Evolutionary conservation across 768 basidiomycete genomes (phyloP), one percentile per base, ranked within the genome.

Genomic region (Mycena capillaripes): DNA sequence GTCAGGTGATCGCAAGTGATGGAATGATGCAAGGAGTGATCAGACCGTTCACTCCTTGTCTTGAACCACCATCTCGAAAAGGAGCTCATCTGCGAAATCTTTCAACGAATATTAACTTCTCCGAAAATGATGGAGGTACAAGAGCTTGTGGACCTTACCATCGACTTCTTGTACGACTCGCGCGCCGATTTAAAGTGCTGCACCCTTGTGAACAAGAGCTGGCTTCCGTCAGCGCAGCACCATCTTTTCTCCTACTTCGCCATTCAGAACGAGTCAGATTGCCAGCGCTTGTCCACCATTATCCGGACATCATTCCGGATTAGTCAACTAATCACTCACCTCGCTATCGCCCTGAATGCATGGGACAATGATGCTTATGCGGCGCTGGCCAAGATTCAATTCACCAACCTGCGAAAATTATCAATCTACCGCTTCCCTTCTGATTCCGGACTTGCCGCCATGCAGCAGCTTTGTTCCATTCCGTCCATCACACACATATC

Each of bases 401-500:
- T 56, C 10, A 34, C n/a, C 55, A 56, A 56, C 23, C 32, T 56
- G 32, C 55, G 32, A 14, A 56, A 56, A 56, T 32, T 56, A 3
- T 56, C 55, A 21, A 23, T 56, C 30, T 56, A 56, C 32, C 55
- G 55, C 32, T 56, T 36, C 21, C 55, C 55, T n/a, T 32, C 32
- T 9, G 17, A 56, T 36, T 23, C 32, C 11, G 55, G 55, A 34
- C 55, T 56, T 34, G 32, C 17, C 32, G 32, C 29, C 21, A 29
- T 56, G 32, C 55, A 56, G 21, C n/a, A n/a, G 32, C 55, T 56
- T 7, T 56, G 55, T 23, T 21, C 55, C 29, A 2, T 56, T 3
- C 32, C 55, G 29, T 56, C 55, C 55, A 56, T 56, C 55, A 36
- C 55, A 23, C 55, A 56, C 55, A 56, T 56, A 34, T 56, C 29